Conservation (phyloP, 192 early-diverging fungal genomes). For the Backusella sp. region DNA sequence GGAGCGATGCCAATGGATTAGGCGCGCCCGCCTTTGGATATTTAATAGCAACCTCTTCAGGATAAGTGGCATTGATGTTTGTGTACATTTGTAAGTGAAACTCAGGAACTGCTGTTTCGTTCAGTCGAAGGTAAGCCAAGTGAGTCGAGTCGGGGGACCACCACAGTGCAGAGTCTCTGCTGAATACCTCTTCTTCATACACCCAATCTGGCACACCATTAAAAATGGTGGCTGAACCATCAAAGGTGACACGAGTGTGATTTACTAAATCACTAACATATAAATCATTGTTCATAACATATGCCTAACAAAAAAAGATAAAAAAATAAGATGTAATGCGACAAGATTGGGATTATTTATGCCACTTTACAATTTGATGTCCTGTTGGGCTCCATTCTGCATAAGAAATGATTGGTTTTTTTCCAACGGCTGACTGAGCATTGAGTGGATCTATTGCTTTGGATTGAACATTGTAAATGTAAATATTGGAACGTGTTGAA, state of each 20-base stretch:
- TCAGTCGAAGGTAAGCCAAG: slow-evolving; percentile 82
- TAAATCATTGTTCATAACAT: slow-evolving; percentile 87
- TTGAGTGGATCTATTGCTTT: slow-evolving; percentile 62
- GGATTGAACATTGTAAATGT: slow-evolving; percentile 66
- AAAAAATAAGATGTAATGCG: background rate
- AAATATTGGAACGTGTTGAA: slow-evolving; percentile 79
- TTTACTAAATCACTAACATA: slow-evolving; percentile 70
- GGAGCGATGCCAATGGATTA: slow-evolving; percentile 80
- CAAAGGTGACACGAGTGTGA: slow-evolving; percentile 78
- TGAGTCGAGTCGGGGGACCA: slow-evolving; percentile 82
- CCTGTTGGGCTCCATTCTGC: slow-evolving; percentile 80
- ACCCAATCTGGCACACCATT: slow-evolving; percentile 99
- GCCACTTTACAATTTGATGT: slow-evolving; percentile 41
- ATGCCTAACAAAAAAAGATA: slow-evolving; percentile 54
- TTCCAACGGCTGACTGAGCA: slow-evolving; percentile 32
- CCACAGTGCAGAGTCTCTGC: slow-evolving; percentile 68
- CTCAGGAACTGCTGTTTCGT: slow-evolving; percentile 81
- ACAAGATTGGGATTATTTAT: background rate
- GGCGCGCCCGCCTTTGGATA: slow-evolving; percentile 91
- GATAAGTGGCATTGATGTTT: slow-evolving; percentile 59
- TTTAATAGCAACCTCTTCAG: slow-evolving; percentile 67
- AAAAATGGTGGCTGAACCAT: slow-evolving; percentile 78
- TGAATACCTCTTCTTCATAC: slow-evolving; percentile 92
- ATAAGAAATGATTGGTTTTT: slow-evolving; percentile 54
- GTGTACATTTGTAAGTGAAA: slow-evolving; percentile 75